Percentiles rank a stretch among this genome's conserved stretches.
phyloP scores from a whole-genome alignment of 148 eudicot genomes.

The Talinum fruticosum region DNA sequence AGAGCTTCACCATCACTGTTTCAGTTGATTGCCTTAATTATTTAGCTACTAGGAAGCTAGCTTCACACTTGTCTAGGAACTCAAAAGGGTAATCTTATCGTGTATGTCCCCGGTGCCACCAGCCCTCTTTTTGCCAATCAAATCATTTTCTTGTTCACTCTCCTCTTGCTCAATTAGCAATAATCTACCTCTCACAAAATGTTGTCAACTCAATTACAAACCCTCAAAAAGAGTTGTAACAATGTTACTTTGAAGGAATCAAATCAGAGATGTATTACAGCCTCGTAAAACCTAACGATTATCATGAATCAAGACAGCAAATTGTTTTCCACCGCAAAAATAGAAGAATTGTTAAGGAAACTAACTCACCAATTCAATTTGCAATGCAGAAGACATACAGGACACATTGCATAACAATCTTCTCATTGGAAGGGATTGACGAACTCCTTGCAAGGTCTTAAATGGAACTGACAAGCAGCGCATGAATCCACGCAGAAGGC shows the following conservation, averaged over 20 bases:
- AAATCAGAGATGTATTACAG: not conserved
- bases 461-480: conserved; percentile 62
- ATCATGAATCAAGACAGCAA: not conserved
- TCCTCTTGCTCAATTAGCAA: not conserved
- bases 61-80: not conserved
- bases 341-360: conserved; percentile 4
- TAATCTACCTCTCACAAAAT: not conserved
- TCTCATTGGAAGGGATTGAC: conserved; percentile 59
- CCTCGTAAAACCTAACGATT: not conserved
- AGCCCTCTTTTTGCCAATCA: not conserved
- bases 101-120: not conserved
- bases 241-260: not conserved
- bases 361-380: conserved; percentile 71
- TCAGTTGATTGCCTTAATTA: not conserved
- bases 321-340: not conserved
- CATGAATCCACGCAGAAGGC: conserved; percentile 65
- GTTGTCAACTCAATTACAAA: not conserved
- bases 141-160: not conserved
- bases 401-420: conserved; percentile 58
- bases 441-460: conserved; percentile 66
- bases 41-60: not conserved
- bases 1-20: not conserved
- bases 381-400: conserved; percentile 59
- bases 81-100: not conserved
- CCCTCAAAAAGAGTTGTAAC: not conserved